phyloP scores from a whole-genome alignment of 495 filamentous ascomycete genomes.

The Podospora sp. region DNA sequence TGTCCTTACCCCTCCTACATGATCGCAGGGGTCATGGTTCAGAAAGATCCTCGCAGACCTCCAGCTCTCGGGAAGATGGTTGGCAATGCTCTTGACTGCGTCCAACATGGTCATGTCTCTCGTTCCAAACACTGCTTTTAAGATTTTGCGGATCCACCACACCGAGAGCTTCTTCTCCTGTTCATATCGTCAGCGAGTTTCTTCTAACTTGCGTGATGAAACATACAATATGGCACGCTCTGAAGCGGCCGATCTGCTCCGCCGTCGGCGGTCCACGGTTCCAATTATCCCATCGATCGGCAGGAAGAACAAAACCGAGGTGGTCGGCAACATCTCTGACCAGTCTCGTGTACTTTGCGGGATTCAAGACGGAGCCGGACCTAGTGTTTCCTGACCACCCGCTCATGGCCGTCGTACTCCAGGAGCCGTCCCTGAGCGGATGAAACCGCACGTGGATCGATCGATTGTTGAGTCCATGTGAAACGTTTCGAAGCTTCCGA shows the following conservation, averaged over 20 bases:
- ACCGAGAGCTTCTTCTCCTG: conserved; percentile 7
- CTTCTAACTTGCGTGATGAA: no score
- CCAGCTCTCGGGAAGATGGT: background rate
- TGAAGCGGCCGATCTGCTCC: conserved; percentile 20
- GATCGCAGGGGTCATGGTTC: background rate
- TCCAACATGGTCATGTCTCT: background rate
- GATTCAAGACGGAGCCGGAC: conserved; percentile 12
- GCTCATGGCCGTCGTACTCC: background rate
- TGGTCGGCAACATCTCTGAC: conserved; percentile 2
- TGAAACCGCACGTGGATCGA: background rate
- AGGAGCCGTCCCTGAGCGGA: background rate
- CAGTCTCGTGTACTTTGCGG: conserved; percentile 1
- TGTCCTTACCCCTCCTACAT: background rate
- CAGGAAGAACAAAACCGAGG: conserved; percentile 4
- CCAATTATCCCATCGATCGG: conserved; percentile 9
- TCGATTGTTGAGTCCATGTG: background rate
- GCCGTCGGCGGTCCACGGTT: background rate
- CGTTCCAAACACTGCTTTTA: background rate
- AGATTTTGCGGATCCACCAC: background rate
- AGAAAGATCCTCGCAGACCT: background rate
- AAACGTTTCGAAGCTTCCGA: background rate
- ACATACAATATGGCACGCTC: conserved; percentile 14
- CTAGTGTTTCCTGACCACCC: background rate
- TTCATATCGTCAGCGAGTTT: background rate
- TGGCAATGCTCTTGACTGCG: background rate